Evolutionary conservation across 768 basidiomycete genomes (phyloP).

Genomic region (Phlebiopsis gigantea): DNA sequence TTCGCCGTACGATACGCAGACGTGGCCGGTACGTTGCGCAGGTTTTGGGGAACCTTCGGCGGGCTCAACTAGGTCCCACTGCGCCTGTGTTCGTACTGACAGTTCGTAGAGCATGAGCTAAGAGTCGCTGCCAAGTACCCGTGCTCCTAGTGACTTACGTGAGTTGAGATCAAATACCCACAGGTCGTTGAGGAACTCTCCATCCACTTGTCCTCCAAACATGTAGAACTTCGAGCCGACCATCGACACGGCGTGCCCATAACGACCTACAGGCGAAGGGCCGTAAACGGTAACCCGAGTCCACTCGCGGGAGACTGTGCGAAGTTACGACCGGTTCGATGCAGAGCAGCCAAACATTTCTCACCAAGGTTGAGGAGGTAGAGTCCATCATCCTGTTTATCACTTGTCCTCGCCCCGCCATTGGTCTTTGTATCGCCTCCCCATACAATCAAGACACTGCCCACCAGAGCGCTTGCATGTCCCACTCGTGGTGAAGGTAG

Average conservation of each 20-base stretch:
- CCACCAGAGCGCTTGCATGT: slow-evolving; percentile 92
- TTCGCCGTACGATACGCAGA: slow-evolving; percentile 78
- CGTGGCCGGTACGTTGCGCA: slow-evolving; percentile 87
- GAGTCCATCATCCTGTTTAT: slow-evolving; percentile 86
- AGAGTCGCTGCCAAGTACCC: not conserved
- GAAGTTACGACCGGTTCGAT: not conserved
- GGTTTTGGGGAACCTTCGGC: slow-evolving; percentile 51
- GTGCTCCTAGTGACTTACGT: slow-evolving; percentile 46
- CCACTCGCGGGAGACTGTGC: slow-evolving; percentile 89
- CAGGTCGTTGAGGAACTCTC: slow-evolving; percentile 89
- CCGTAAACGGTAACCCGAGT: slow-evolving; percentile 78
- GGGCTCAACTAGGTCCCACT: slow-evolving; percentile 80
- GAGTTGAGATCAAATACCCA: slow-evolving; percentile 97
- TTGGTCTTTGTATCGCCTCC: slow-evolving; percentile 94
- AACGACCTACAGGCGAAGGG: slow-evolving; percentile 78
- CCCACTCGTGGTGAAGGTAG: slow-evolving; percentile 90
- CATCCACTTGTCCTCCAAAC: slow-evolving; percentile 95
- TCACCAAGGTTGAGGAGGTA: slow-evolving; percentile 92
- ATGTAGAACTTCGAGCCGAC: slow-evolving; percentile 87
- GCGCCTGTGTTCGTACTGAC: slow-evolving; percentile 73
- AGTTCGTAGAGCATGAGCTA: not conserved
- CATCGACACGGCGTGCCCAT: slow-evolving; percentile 96
- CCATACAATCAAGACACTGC: slow-evolving; percentile 95
- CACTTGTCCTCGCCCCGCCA: slow-evolving; percentile 49
- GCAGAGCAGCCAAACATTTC: slow-evolving; percentile 23